Conservation (phyloP, 345 rosid genomes). For the Zanthoxylum bungeanum region DNA sequence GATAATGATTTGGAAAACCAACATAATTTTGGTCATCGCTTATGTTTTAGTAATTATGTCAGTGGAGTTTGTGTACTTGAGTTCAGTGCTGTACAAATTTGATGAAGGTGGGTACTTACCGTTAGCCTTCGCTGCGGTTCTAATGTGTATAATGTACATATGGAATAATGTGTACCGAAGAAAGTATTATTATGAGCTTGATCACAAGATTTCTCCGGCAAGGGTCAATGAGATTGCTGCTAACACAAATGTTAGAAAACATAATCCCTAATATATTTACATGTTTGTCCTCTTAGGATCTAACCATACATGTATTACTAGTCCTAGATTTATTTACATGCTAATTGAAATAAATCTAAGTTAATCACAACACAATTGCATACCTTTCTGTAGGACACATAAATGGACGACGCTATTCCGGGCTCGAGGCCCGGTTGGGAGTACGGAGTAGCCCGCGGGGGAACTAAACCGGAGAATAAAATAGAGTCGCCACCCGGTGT, state of each 20-base stretch:
- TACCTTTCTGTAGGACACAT: too few relatives aligned
- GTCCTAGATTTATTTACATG: too few relatives aligned
- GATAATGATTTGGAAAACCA: conserved; percentile 55
- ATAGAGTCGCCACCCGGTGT: too few relatives aligned
- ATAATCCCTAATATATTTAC: too few relatives aligned
- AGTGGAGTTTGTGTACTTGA: conserved; percentile 34
- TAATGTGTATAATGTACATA: conserved; percentile 39
- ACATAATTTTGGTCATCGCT: conserved; percentile 27
- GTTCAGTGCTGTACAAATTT: conserved; percentile 49
- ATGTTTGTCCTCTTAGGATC: too few relatives aligned
- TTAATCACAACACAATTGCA: too few relatives aligned
- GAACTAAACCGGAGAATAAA: too few relatives aligned
- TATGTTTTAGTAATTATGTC: conserved; percentile 25
- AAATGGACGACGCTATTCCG: too few relatives aligned
- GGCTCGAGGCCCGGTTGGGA: too few relatives aligned
- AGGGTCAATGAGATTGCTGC: conserved; percentile 17
- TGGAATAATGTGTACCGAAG: conserved; percentile 40
- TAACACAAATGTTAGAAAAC: background rate
- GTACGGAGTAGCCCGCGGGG: too few relatives aligned
- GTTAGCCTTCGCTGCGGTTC: conserved; percentile 24
- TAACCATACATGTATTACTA: too few relatives aligned
- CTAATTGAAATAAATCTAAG: too few relatives aligned
- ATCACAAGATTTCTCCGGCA: conserved; percentile 33
- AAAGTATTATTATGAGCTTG: conserved; percentile 43
- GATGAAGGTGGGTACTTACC: conserved; percentile 49